phyloP scores from a whole-genome alignment of 108 stramenopile genomes.

The Ochromonas danica region DNA sequence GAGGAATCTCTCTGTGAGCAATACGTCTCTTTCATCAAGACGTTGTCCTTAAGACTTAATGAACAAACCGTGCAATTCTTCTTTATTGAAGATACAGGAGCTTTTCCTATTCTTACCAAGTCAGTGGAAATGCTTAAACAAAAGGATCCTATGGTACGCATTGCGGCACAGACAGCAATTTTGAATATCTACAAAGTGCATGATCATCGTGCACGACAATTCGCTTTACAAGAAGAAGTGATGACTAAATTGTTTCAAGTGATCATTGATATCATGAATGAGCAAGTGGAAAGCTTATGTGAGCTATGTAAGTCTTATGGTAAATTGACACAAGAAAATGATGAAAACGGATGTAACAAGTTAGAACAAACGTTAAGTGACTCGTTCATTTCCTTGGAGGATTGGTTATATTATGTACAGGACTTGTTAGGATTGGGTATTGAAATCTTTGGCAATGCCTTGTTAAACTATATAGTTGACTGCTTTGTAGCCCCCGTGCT shows the following conservation, averaged over 20 bases:
- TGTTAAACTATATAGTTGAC: neutral
- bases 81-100: slow-evolving; percentile 32
- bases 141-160: slow-evolving; percentile 10
- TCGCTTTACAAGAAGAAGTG: slow-evolving; percentile 6
- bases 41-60: slow-evolving; percentile 29
- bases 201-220: slow-evolving; percentile 6
- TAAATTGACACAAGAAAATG: neutral
- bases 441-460: neutral
- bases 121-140: neutral
- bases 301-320: neutral
- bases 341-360: too few relatives aligned
- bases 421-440: slow-evolving; percentile 17
- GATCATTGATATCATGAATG: neutral
- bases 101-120: slow-evolving; percentile 22
- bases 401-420: slow-evolving; percentile 33
- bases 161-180: slow-evolving; percentile 19
- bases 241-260: neutral
- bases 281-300: neutral
- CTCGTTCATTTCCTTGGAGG: neutral
- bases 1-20: slow-evolving; percentile 21
- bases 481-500: slow-evolving; percentile 16
- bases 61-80: slow-evolving; percentile 35
- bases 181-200: slow-evolving; percentile 23
- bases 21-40: slow-evolving; percentile 20
- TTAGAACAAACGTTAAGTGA: slow-evolving; percentile 5